Percentiles rank a stretch among this genome's conserved stretches.
Conservation (phyloP, 306 rosid species). For the Lablab purpureus region DNA sequence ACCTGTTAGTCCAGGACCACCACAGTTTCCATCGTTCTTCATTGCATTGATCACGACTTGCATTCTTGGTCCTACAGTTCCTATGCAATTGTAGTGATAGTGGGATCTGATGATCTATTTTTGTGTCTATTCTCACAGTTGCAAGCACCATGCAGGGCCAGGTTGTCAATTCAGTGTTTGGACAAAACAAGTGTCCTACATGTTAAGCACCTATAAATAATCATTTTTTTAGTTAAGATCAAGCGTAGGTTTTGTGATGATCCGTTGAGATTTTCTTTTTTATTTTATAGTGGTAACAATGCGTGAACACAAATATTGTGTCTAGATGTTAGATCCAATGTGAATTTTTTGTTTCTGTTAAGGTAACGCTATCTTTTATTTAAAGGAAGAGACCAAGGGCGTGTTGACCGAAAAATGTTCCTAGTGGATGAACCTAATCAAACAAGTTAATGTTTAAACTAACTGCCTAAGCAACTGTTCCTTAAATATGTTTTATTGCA, state of each 20-base stretch:
- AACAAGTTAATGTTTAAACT: not conserved
- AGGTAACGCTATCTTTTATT: not conserved
- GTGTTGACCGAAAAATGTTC: not conserved
- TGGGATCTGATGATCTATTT: not conserved
- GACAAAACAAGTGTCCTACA: slow-evolving; percentile 24
- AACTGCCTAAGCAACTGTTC: not conserved
- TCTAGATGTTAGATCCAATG: not conserved
- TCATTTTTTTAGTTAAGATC: not conserved
- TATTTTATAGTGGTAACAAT: not conserved
- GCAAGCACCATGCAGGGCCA: slow-evolving; percentile 8
- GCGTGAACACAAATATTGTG: not conserved
- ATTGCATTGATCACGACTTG: not conserved
- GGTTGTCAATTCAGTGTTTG: not conserved
- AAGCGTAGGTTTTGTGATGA: not conserved
- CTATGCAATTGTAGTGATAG: not conserved
- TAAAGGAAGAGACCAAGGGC: not conserved
- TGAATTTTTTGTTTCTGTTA: not conserved
- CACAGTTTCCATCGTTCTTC: slow-evolving; percentile 1
- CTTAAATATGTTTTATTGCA: not conserved
- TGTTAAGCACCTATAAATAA: not conserved
- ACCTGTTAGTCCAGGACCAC: slow-evolving; percentile 6
- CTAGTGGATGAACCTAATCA: not conserved
- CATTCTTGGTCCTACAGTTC: not conserved
- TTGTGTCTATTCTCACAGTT: slow-evolving; percentile 15
- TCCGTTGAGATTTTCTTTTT: not conserved